Percentiles rank a stretch among this genome's conserved stretches.
These are phyloP conservation scores for Naematelia aurantialba DNA, from an alignment of 768 basidiomycete species.

Conservation along the genomic window DNA sequence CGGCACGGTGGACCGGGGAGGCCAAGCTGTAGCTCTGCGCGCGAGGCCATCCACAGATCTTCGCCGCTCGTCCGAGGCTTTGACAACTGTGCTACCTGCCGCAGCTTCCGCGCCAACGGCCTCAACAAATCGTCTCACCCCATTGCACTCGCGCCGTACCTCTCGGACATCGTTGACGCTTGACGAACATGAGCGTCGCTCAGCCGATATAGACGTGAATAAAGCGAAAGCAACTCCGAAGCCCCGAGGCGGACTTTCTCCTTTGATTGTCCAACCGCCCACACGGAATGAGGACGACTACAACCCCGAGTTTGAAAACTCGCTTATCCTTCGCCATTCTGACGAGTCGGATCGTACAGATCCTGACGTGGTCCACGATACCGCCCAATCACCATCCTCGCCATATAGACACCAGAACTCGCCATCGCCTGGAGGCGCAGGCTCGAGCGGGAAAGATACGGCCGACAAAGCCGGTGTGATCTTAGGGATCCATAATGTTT, in stretches of 20 bases:
- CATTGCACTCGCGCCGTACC: constrained; percentile 12
- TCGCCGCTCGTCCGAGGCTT: background rate
- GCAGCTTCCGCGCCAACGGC: background rate
- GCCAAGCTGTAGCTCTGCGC: constrained; percentile 29
- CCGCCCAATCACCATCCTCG: constrained; percentile 4
- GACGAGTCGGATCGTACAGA: constrained; percentile 8
- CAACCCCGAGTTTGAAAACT: constrained; percentile 11
- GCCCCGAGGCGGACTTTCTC: background rate
- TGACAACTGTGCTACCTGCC: background rate
- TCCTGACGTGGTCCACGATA: background rate
- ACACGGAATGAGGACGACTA: constrained; percentile 1
- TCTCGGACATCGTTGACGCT: constrained; percentile 9
- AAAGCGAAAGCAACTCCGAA: background rate
- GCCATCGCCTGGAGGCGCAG: background rate
- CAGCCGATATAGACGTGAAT: background rate
- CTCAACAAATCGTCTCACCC: constrained; percentile 7
- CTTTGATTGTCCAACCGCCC: background rate
- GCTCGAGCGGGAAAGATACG: constrained; percentile 19
- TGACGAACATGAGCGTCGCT: background rate
- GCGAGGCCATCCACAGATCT: constrained; percentile 11
- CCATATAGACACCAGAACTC: background rate
- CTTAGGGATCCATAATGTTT: constrained; percentile 90
- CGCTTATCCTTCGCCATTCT: constrained; percentile 17
- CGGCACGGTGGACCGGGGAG: constrained; percentile 6
- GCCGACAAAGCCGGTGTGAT: constrained; percentile 86